Evolutionary conservation across 2,329 filamentous ascomycete genomes (phyloP).

Genomic region (Tolypocladium paradoxum): DNA sequence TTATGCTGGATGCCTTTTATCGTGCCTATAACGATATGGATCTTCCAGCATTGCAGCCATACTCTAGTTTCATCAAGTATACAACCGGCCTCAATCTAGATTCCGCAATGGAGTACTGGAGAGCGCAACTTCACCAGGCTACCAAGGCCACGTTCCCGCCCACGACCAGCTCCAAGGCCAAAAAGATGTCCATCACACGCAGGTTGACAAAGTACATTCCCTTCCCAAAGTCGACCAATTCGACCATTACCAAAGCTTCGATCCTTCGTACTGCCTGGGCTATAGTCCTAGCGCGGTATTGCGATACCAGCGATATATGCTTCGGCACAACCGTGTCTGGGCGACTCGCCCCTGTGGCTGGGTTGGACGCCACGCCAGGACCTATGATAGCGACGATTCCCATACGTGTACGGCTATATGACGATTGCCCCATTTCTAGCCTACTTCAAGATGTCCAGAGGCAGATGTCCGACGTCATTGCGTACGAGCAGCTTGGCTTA

Average conservation of each 20-base stretch:
- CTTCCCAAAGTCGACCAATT: not conserved
- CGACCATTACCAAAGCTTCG: constrained; percentile 7
- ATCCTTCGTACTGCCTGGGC: constrained; percentile 18
- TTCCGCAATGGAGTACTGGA: too few species aligned
- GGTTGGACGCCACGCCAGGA: constrained; percentile 10
- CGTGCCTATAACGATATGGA: too few species aligned
- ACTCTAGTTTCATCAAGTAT: not conserved
- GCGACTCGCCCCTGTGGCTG: constrained; percentile 10
- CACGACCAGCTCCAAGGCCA: too few species aligned
- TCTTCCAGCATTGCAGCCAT: not conserved
- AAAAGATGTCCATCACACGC: not conserved
- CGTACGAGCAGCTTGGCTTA: constrained; percentile 8
- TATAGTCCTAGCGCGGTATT: constrained; percentile 8
- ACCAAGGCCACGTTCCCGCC: constrained; percentile 5
- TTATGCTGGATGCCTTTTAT: too few species aligned
- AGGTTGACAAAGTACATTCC: not conserved
- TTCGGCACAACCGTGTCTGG: constrained; percentile 15
- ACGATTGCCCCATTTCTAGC: constrained; percentile 2
- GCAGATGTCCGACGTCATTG: constrained; percentile 6
- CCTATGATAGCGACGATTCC: constrained; percentile 10
- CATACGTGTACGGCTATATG: constrained; percentile 2
- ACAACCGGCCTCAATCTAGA: constrained; percentile 4
- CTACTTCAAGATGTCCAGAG: constrained; percentile 8
- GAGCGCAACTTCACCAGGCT: constrained; percentile 5
- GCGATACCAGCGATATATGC: constrained; percentile 8